Evolutionary conservation across 1,139 yeast species (phyloP), one percentile per base, ranked within the genome.

Genomic region (Taphrina wiesneri): DNA sequence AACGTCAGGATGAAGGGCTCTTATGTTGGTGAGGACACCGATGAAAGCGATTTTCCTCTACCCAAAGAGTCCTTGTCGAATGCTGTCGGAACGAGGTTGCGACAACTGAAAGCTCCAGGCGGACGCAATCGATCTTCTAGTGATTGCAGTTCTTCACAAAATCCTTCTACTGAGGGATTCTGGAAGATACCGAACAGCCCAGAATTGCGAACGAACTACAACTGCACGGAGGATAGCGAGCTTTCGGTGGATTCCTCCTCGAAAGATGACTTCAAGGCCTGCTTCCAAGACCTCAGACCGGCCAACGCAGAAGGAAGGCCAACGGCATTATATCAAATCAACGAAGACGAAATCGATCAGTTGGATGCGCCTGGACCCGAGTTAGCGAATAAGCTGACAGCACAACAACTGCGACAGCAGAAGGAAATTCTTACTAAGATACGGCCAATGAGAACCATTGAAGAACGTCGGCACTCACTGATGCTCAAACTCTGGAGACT

Each of bases 401-500:
- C 23, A 25, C 54, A 49, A 30, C 54, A 49, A 28, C 17, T 49
- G 39, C 23, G 54, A 17, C 54, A 49, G 17, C 54, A 49, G 23
- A 49, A 17, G 21, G 54, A 26, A 39, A 30, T 49, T 23, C 54
- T 49, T 13, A 30, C 54, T 17, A 49, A n/a, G 19, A 49, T 49
- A 2, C 54, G 54, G 6, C 54, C 54, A 28, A 23, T 49, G 4
- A 15, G 34, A 19, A 49, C 54, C 2, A 3, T 17, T 6, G 36
- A 49, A 23, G 54, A 49, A 17, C 34, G 26, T 17, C 54, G 54
- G 11, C 23, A 52, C 45, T 52, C 56, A 7, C 7, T 23, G 28
- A 21, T 39, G 23, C 17, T 54, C 36, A 39, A 23, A 21, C 59
- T 54, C 6, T 54, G 59, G 59, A 17, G 23, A 15, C 59, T 54